These are phyloP conservation scores for Aspergillus sojae DNA, from an alignment of 2,329 filamentous ascomycete species.

Conservation along the genomic window DNA sequence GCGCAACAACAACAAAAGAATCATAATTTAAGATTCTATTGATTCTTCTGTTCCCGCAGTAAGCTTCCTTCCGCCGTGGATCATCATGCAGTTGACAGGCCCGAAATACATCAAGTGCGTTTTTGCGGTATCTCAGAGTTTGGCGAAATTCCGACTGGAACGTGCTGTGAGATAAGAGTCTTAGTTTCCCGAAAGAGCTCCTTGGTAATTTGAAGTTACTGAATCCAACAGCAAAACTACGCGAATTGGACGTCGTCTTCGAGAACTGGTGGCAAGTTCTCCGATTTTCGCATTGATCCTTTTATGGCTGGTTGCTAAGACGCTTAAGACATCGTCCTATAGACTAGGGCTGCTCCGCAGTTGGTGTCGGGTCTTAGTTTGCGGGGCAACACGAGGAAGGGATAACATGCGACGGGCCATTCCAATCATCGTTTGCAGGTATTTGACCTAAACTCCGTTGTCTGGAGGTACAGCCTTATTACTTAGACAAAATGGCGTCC, in stretches of 20 bases:
- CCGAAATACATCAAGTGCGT: neutral
- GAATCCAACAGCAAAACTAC: neutral
- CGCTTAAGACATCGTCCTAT: neutral
- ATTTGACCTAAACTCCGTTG: neutral
- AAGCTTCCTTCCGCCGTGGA: conserved; percentile 3
- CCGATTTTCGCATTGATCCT: neutral
- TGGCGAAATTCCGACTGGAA: neutral
- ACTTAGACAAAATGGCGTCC: neutral
- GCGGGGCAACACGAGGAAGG: conserved; percentile 11
- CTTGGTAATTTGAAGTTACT: neutral
- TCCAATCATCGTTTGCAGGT: neutral
- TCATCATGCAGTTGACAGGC: neutral
- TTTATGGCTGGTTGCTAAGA: neutral
- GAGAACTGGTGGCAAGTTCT: neutral
- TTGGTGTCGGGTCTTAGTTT: conserved; percentile 5
- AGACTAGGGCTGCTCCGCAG: conserved; percentile 11
- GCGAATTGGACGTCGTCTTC: neutral
- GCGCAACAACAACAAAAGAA: neutral
- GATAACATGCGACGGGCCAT: neutral
- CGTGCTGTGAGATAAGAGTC: neutral
- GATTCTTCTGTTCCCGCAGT: neutral
- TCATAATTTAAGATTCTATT: neutral
- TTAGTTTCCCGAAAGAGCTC: neutral
- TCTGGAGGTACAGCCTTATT: neutral
- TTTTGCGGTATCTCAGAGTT: neutral